Evolutionary conservation across 2,329 filamentous ascomycete species (phyloP), one percentile per base, ranked within the genome.

Genomic region (Gyromitra esculenta): DNA sequence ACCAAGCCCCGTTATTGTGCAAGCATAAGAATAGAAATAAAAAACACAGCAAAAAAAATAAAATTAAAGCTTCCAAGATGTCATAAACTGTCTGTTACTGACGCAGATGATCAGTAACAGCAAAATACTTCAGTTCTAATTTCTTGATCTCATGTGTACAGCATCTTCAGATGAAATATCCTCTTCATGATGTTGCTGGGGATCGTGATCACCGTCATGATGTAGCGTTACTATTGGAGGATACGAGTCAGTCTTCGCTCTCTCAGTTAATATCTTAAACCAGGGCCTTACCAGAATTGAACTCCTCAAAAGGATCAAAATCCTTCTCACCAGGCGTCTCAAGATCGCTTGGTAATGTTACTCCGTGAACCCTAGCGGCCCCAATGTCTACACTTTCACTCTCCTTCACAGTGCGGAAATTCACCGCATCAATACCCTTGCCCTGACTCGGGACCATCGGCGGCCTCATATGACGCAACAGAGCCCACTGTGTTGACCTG

Each of bases 361-460:
- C 93, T 1, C 94, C 93, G 84, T 93, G 93, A 62, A 87, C 83
- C 79, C 85, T 87, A 1, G 81, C 81, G 31, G 88, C 86, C 18
- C 89, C 88, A 62, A 96, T 91, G 83, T 99, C 96, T 64, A 98
- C 93, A 82, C 94, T 97, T 81, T 95, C 92, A 81, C 93, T 97
- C 84, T 99, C 96, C 85, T 98, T 99, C 74, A 99, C 94, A 81
- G 97, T 97, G 79, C 96, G 90, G 87, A 99, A 99, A 84, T 99
- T 99, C 82, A 97, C 87, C 0, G 96, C 97, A 83, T 99, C 96
- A 80, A 96, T 91, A 60, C 92, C 96, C 72, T 92, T 91, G 69
- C 94, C 94, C 83, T 95, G 91, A 81, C 96, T 91, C 8, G 96
- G 96, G 56, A 98, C 91, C 85, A 99, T 99, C 0, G 96, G 96